Percentiles rank a stretch among this genome's conserved stretches.
phyloP scores from a whole-genome alignment of 768 basidiomycete genomes.

The Chiua virens region DNA sequence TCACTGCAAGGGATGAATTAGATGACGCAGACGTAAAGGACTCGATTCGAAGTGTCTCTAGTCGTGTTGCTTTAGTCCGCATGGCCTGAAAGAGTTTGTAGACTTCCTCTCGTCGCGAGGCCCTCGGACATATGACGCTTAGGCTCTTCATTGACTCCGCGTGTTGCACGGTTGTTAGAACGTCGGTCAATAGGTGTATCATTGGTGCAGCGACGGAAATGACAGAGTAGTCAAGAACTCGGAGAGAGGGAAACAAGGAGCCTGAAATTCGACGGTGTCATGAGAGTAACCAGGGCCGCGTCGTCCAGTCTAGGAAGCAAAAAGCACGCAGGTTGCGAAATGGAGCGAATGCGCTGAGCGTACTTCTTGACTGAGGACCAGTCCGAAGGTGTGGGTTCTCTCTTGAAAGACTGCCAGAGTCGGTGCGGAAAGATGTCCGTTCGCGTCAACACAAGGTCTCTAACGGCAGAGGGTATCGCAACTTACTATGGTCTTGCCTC shows the following conservation, averaged over 20 bases:
- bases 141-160: conserved; percentile 21
- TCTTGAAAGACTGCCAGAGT: conserved; percentile 19
- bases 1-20: conserved; percentile 14
- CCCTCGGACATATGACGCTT: conserved; percentile 25
- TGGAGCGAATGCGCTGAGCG: conserved; percentile 21
- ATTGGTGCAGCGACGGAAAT: conserved; percentile 22
- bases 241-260: conserved; percentile 24
- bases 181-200: conserved; percentile 15
- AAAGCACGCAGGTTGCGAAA: conserved; percentile 25
- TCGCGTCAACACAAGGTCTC: background rate
- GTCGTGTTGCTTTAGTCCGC: conserved; percentile 15
- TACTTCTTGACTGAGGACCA: conserved; percentile 26
- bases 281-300: conserved; percentile 17
- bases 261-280: conserved; percentile 23
- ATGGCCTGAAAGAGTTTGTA: conserved; percentile 24
- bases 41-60: conserved; percentile 22
- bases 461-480: background rate
- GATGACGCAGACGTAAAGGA: conserved; percentile 19
- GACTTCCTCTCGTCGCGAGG: conserved; percentile 16
- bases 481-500: conserved; percentile 25
- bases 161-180: conserved; percentile 19
- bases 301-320: conserved; percentile 26
- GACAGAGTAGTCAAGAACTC: conserved; percentile 27
- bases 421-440: background rate
- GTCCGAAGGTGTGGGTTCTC: conserved; percentile 17